Evolutionary conservation across 805 yeast species (phyloP).

Genomic region (Ogataea nonfermentans): DNA sequence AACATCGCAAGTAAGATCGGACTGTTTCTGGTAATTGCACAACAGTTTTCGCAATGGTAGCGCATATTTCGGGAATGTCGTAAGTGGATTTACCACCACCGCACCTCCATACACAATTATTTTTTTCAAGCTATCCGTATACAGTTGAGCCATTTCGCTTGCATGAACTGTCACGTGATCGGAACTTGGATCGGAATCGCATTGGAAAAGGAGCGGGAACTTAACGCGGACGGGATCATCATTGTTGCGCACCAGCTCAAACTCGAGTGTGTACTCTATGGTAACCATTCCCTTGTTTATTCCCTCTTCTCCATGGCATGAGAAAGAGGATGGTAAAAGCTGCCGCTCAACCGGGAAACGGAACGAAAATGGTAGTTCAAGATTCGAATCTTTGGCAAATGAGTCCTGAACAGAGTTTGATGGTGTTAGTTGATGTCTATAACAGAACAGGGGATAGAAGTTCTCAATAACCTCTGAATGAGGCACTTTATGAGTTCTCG

Average conservation of each 20-base stretch:
- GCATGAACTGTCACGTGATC: slow-evolving; percentile 5
- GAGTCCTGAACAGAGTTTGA: background rate
- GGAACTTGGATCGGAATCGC: slow-evolving; percentile 13
- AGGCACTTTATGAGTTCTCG: slow-evolving; percentile 4
- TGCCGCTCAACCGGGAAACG: slow-evolving; percentile 16
- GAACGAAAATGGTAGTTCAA: slow-evolving; percentile 12
- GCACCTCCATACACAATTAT: slow-evolving; percentile 11
- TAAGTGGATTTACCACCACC: slow-evolving; percentile 16
- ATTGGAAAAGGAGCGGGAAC: slow-evolving; percentile 15
- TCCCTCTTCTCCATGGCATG: slow-evolving; percentile 12
- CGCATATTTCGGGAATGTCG: background rate
- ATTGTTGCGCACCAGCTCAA: slow-evolving; percentile 7
- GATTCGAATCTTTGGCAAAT: slow-evolving; percentile 3
- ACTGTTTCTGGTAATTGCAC: background rate
- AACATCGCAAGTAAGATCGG: slow-evolving; percentile 14
- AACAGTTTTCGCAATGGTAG: background rate
- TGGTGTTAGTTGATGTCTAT: background rate
- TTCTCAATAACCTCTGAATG: slow-evolving; percentile 8
- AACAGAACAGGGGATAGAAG: slow-evolving; percentile 13
- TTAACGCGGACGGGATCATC: slow-evolving; percentile 5
- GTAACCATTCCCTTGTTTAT: slow-evolving; percentile 13
- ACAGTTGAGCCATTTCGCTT: slow-evolving; percentile 4
- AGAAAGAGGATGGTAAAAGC: slow-evolving; percentile 19
- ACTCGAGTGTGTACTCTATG: slow-evolving; percentile 16
- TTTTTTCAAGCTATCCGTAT: slow-evolving; percentile 11